Percentiles rank a stretch among this genome's conserved stretches.
These are phyloP conservation scores for Clonostachys byssicola DNA, from an alignment of 2,329 filamentous ascomycete genomes.

Conservation along the genomic window DNA sequence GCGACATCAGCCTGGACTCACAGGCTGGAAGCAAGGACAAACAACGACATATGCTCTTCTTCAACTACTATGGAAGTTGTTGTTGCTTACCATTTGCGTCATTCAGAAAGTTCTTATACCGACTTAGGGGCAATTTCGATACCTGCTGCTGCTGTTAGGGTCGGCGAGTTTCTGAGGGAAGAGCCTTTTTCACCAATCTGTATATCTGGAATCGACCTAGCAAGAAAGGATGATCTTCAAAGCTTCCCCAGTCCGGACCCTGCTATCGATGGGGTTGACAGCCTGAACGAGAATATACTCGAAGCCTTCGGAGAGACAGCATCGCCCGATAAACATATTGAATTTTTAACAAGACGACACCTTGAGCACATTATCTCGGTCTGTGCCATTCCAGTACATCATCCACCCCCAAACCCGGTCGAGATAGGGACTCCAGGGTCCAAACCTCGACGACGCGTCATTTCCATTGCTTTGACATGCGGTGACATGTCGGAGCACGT, in stretches of 20 bases:
- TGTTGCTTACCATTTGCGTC: too few species aligned
- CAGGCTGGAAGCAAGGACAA: too few species aligned
- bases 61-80: too few species aligned
- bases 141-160: too few species aligned
- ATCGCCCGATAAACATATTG: not conserved
- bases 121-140: too few species aligned
- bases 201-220: not conserved
- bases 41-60: too few species aligned
- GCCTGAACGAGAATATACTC: too few species aligned
- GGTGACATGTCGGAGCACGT: not conserved
- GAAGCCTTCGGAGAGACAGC: not conserved
- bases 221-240: not conserved
- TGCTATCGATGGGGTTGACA: not conserved
- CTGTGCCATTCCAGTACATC: not conserved
- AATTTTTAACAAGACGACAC: not conserved
- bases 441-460: too few species aligned
- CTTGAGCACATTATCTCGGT: not conserved
- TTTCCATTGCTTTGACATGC: not conserved
- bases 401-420: not conserved
- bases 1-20: too few species aligned
- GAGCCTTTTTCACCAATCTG: not conserved
- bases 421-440: not conserved
- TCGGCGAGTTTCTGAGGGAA: too few species aligned
- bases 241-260: not conserved
- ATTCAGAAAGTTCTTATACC: too few species aligned